Evolutionary conservation across 1,284 basidiomycete genomes (phyloP).

Genomic region (Cutaneotrichosporon spelunceum): DNA sequence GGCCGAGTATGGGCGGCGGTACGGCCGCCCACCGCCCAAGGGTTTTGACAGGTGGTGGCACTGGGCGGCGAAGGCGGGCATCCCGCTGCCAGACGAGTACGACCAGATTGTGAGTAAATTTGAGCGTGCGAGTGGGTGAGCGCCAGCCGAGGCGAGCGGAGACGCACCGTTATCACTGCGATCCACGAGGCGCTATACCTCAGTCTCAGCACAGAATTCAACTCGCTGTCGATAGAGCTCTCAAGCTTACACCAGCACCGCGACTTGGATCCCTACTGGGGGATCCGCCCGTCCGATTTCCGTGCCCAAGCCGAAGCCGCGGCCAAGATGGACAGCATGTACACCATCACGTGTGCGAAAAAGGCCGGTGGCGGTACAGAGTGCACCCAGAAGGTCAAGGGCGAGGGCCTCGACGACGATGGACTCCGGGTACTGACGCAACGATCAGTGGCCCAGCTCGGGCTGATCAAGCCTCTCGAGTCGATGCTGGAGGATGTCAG

Average conservation of each 20-base stretch:
- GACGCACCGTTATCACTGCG: too few relatives aligned
- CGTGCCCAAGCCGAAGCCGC: constrained; percentile 25
- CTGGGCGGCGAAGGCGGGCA: constrained; percentile 36
- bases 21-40: constrained; percentile 47
- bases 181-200: too few relatives aligned
- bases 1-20: constrained; percentile 50
- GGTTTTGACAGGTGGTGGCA: constrained; percentile 49
- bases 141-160: too few relatives aligned
- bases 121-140: background rate
- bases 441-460: constrained; percentile 38
- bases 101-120: constrained; percentile 45
- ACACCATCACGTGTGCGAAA: constrained; percentile 38
- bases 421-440: constrained; percentile 30
- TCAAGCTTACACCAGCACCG: constrained; percentile 27
- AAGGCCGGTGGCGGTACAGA: constrained; percentile 6
- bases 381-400: constrained; percentile 31
- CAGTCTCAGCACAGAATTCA: too few relatives aligned
- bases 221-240: background rate
- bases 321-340: constrained; percentile 38
- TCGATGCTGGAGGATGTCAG: constrained; percentile 35
- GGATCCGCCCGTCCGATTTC: constrained; percentile 32
- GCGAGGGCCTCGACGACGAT: constrained; percentile 36
- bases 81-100: constrained; percentile 49
- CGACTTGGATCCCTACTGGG: constrained; percentile 50
- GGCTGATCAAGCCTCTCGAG: constrained; percentile 35